phyloP scores from a whole-genome alignment of 768 basidiomycete genomes.

The Coprinopsis marcescibilis region DNA sequence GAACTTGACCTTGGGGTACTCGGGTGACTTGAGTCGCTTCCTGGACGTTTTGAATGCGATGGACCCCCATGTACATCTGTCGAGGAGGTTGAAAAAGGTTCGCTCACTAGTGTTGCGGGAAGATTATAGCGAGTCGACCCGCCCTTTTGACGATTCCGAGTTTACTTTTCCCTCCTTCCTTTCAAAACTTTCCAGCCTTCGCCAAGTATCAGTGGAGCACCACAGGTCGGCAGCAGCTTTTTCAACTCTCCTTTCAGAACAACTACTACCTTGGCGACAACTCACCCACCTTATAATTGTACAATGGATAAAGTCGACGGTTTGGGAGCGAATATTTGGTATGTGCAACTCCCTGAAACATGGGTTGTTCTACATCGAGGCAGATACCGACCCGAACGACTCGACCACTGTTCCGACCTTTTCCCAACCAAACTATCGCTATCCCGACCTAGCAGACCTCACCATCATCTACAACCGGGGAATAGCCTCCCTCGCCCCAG shows the following conservation, averaged over 20 bases:
- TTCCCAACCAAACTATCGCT: background rate
- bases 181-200: background rate
- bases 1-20: too few species aligned
- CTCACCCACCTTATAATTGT: conserved; percentile 8
- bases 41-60: too few species aligned
- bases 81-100: too few species aligned
- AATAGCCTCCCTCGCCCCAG: too few species aligned
- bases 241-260: background rate
- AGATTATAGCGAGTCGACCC: background rate
- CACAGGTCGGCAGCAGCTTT: background rate
- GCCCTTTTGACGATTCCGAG: background rate
- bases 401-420: background rate
- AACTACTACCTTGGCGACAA: conserved; percentile 3
- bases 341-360: background rate
- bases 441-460: background rate
- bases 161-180: background rate
- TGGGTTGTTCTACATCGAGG: conserved; percentile 4
- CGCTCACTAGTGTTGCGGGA: background rate
- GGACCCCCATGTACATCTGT: too few species aligned
- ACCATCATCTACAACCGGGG: background rate
- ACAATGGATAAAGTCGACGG: background rate
- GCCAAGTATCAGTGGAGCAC: background rate
- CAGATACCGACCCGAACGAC: background rate
- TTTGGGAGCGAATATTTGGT: background rate
- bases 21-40: too few species aligned